Evolutionary conservation across 169 alveolate species (phyloP).

Genomic region (Cryptosporidium felis): DNA sequence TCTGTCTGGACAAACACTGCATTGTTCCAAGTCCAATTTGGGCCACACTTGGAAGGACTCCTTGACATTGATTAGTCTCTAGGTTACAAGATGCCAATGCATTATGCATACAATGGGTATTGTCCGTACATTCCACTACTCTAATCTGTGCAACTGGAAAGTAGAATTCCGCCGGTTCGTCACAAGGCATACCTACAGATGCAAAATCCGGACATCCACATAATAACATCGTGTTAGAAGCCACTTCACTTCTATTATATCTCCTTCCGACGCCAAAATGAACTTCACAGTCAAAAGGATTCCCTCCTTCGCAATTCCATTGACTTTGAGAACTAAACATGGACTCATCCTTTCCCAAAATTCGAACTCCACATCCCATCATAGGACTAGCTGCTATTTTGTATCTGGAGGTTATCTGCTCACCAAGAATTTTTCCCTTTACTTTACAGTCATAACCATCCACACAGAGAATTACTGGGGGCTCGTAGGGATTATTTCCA

Average conservation of each 20-base stretch:
- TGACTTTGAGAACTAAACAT: constrained; percentile 56
- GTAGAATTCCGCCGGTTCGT: constrained; percentile 63
- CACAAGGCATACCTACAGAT: constrained; percentile 63
- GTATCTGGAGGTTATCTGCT: constrained; percentile 65
- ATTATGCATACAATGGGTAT: constrained; percentile 68
- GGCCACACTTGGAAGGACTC: constrained; percentile 68
- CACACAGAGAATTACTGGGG: constrained; percentile 52
- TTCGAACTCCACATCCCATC: constrained; percentile 66
- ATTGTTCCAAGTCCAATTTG: constrained; percentile 69
- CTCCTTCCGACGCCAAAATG: constrained; percentile 72
- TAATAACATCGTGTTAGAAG: constrained; percentile 27
- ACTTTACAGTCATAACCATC: constrained; percentile 68
- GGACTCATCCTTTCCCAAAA: constrained; percentile 41
- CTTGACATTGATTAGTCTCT: constrained; percentile 65
- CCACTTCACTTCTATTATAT: constrained; percentile 48
- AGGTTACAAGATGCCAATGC: constrained; percentile 63
- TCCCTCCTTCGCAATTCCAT: constrained; percentile 69
- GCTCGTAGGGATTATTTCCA: constrained; percentile 65
- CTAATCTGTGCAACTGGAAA: constrained; percentile 60
- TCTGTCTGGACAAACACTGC: constrained; percentile 61
- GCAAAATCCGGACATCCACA: constrained; percentile 71
- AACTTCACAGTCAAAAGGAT: constrained; percentile 67
- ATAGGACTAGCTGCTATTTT: constrained; percentile 69
- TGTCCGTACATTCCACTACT: constrained; percentile 64
- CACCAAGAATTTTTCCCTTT: constrained; percentile 62